A percentile compares a stretch with the other conserved stretches of the same genome.
Conservation (phyloP, 2,329 filamentous ascomycete species). For the Zalaria sp. region DNA sequence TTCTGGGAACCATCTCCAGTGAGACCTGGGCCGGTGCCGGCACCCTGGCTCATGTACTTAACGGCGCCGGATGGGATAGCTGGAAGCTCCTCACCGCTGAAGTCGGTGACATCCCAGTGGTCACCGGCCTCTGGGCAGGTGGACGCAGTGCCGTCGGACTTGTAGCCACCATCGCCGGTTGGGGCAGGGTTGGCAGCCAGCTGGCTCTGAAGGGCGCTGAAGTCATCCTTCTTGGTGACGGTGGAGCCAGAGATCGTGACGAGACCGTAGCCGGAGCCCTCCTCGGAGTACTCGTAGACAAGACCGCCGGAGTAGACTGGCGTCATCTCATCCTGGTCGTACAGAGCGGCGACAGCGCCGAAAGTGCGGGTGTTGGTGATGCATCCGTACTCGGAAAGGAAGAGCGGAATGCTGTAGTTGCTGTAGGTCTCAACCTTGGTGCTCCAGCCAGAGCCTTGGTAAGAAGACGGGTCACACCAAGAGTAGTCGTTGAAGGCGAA, state of each 20-base stretch:
- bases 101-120: conserved; percentile 42
- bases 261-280: conserved; percentile 67
- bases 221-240: conserved; percentile 50
- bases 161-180: conserved; percentile 44
- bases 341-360: conserved; percentile 64
- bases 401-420: conserved; percentile 77
- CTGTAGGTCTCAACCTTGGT: conserved; percentile 79
- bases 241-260: conserved; percentile 46
- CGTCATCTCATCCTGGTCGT: conserved; percentile 64
- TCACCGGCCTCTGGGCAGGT: conserved; percentile 38
- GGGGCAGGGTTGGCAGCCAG: conserved; percentile 37
- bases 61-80: conserved; percentile 40
- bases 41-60: conserved; percentile 44
- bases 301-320: conserved; percentile 86
- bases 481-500: conserved; percentile 86
- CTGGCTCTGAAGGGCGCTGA: conserved; percentile 39
- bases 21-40: conserved; percentile 43
- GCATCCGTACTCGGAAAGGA: conserved; percentile 93
- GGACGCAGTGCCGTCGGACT: conserved; percentile 36
- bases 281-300: conserved; percentile 85
- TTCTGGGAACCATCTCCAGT: conserved; percentile 41
- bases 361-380: conserved; percentile 70
- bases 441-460: conserved; percentile 63
- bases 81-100: conserved; percentile 34
- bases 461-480: conserved; percentile 63